Evolutionary conservation across 305 asterid genomes (phyloP).

Genomic region (Lippia alba): DNA sequence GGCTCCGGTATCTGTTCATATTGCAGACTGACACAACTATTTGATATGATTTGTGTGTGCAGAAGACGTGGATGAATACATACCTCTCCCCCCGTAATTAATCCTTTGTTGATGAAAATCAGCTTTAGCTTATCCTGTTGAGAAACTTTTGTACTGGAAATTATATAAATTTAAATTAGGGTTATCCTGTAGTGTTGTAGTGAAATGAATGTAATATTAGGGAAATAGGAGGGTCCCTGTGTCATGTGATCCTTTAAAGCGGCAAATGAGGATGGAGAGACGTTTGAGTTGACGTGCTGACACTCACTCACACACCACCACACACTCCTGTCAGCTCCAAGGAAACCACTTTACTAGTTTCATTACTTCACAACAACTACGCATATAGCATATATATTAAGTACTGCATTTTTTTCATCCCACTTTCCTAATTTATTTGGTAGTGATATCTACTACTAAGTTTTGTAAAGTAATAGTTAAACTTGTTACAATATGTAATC

Average conservation of each 20-base stretch:
- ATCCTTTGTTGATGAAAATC: not conserved
- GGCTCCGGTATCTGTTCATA: no score
- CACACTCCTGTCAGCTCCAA: conserved; percentile 41
- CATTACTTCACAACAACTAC: not conserved
- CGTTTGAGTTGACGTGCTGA: conserved; percentile 34
- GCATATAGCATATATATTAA: no score
- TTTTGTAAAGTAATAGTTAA: no score
- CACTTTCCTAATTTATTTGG: no score
- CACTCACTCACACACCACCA: conserved; percentile 29
- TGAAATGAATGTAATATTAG: not conserved
- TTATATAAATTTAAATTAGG: not conserved
- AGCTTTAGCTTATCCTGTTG: not conserved
- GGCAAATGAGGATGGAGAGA: conserved; percentile 29
- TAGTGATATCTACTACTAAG: no score
- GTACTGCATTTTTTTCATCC: no score
- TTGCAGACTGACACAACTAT: no score
- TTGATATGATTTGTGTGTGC: no score
- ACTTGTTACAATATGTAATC: no score
- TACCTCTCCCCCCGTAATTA: not conserved
- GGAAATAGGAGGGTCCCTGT: conserved; percentile 19
- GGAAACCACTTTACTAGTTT: conserved; percentile 32
- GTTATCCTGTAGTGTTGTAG: no score
- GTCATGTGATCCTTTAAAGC: conserved; percentile 31
- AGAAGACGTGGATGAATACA: not conserved
- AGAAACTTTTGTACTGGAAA: not conserved